These are phyloP conservation scores for Phytophthora melonis DNA, from an alignment of 352 stramenopile species.

Conservation along the genomic window DNA sequence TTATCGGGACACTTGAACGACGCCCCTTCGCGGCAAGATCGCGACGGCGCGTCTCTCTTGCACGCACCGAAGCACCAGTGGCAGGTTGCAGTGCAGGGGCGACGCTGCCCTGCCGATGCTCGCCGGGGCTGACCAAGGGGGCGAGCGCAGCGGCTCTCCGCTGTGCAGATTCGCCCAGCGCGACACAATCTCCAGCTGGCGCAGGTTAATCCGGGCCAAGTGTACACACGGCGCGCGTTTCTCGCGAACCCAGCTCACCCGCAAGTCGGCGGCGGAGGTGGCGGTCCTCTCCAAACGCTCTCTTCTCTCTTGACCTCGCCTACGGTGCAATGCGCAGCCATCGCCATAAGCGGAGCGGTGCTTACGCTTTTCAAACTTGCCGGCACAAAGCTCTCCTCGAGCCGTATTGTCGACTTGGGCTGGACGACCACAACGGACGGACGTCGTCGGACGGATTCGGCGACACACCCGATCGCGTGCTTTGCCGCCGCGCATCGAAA, in stretches of 20 bases:
- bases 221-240: constrained; percentile 18
- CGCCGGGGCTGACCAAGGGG: neutral
- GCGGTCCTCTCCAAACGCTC: constrained; percentile 2
- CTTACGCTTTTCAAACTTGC: neutral
- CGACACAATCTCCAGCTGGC: constrained; percentile 25
- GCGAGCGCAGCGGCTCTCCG: constrained; percentile 4
- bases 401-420: neutral
- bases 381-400: neutral
- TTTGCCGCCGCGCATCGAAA: constrained; percentile 36
- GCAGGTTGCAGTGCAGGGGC: constrained; percentile 3
- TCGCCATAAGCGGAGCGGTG: constrained; percentile 4
- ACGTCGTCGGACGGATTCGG: neutral
- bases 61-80: neutral
- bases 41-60: constrained; percentile 14
- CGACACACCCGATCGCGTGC: constrained; percentile 13
- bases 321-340: neutral
- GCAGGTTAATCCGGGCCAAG: neutral
- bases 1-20: neutral
- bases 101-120: neutral
- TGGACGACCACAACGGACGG: no score
- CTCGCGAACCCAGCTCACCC: constrained; percentile 10
- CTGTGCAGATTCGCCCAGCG: constrained; percentile 25
- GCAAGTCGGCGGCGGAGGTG: neutral
- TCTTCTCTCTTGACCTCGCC: neutral
- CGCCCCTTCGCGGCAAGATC: constrained; percentile 13